A percentile compares a stretch with the other conserved stretches of the same genome.
Conservation (phyloP, 2,329 filamentous ascomycete species). For the Periconia macrospinosa region DNA sequence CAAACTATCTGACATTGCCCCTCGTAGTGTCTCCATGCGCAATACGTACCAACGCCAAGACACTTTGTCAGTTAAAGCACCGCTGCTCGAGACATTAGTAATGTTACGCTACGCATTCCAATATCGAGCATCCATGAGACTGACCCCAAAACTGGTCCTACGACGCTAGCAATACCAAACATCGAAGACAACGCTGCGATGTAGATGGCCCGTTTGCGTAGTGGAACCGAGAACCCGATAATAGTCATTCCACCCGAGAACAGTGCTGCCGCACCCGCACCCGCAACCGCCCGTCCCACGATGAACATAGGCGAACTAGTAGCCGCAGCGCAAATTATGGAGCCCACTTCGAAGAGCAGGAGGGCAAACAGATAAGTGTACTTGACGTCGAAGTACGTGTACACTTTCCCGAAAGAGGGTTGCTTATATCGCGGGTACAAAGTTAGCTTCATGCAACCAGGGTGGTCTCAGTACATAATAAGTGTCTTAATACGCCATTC, state of each 20-base stretch:
- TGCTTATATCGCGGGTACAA: too few species aligned
- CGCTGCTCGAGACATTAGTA: too few species aligned
- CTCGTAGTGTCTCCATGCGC: slow-evolving; percentile 15
- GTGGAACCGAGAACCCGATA: slow-evolving; percentile 44
- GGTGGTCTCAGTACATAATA: too few species aligned
- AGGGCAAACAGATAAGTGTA: slow-evolving; percentile 55
- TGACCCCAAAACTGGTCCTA: slow-evolving; percentile 49
- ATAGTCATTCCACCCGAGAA: slow-evolving; percentile 58
- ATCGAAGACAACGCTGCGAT: slow-evolving; percentile 40
- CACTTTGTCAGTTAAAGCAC: slow-evolving; percentile 44
- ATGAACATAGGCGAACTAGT: slow-evolving; percentile 57
- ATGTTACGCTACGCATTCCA: too few species aligned
- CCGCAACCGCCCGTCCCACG: slow-evolving; percentile 57
- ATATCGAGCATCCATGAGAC: too few species aligned
- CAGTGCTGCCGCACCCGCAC: slow-evolving; percentile 56
- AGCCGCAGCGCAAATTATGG: slow-evolving; percentile 56
- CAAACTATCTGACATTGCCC: too few species aligned
- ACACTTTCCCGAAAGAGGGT: slow-evolving; percentile 58
- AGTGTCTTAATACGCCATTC: too few species aligned
- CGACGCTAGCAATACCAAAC: slow-evolving; percentile 44
- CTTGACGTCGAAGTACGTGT: slow-evolving; percentile 60
- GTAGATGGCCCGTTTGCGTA: slow-evolving; percentile 48
- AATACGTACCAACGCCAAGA: slow-evolving; percentile 39
- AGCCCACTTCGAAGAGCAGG: slow-evolving; percentile 54
- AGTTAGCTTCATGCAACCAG: too few species aligned